phyloP scores from a whole-genome alignment of 106 monocot genomes.

The Iris macrosiphon region DNA sequence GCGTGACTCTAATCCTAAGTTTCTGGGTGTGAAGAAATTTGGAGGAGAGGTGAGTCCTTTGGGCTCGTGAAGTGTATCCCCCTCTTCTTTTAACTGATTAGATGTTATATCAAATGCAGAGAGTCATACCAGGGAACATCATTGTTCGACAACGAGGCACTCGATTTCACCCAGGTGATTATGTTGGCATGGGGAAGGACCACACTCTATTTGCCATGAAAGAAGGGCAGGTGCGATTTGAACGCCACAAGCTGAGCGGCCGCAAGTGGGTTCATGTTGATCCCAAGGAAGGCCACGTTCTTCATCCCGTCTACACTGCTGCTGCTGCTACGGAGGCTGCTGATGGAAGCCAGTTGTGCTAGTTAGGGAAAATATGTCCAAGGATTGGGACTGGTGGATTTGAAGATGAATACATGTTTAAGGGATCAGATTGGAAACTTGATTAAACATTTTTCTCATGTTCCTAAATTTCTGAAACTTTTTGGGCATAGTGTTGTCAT shows the following conservation, averaged over 20 bases:
- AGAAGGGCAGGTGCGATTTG: constrained; percentile 89
- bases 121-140: constrained; percentile 91
- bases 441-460: too few relatives aligned
- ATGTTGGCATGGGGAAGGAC: constrained; percentile 95
- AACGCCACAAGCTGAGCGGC: constrained; percentile 75
- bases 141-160: constrained; percentile 92
- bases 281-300: constrained; percentile 64
- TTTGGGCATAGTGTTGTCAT: too few relatives aligned
- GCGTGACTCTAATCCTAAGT: constrained; percentile 79
- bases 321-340: constrained; percentile 12
- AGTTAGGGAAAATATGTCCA: constrained; percentile 2
- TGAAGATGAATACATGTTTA: too few relatives aligned
- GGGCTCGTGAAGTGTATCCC: background rate
- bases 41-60: constrained; percentile 71
- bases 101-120: constrained; percentile 42
- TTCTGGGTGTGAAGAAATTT: constrained; percentile 90
- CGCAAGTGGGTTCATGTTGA: constrained; percentile 94
- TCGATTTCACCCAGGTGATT: constrained; percentile 84
- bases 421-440: too few relatives aligned
- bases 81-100: too few relatives aligned
- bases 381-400: too few relatives aligned
- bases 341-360: constrained; percentile 1
- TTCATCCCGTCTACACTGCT: constrained; percentile 74
- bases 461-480: too few relatives aligned
- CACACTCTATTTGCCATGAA: constrained; percentile 87